These are phyloP conservation scores for Penicillium sp. DNA, from an alignment of 2,329 filamentous ascomycete species.

Conservation along the genomic window DNA sequence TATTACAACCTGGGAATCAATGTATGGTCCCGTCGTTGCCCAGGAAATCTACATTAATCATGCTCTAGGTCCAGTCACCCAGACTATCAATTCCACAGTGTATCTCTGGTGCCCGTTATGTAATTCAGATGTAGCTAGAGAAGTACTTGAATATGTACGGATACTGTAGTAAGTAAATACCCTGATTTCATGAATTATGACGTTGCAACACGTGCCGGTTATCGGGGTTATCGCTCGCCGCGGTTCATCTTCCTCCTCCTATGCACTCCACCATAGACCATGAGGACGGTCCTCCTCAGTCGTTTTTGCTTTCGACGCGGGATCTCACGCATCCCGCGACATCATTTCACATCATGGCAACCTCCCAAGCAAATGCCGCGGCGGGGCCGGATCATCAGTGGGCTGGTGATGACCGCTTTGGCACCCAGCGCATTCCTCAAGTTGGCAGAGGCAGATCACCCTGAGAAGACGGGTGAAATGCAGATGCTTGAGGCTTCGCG, in stretches of 20 bases:
- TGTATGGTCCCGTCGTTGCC: too few relatives aligned
- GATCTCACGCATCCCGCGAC: slow-evolving; percentile 34
- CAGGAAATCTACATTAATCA: too few relatives aligned
- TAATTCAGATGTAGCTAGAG: too few relatives aligned
- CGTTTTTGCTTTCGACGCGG: slow-evolving; percentile 51
- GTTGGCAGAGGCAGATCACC: slow-evolving; percentile 51
- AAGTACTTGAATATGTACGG: too few relatives aligned
- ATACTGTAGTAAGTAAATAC: too few relatives aligned
- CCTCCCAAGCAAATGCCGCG: slow-evolving; percentile 17
- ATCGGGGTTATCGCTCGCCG: slow-evolving; percentile 4
- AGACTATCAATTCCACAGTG: too few relatives aligned
- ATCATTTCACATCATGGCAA: slow-evolving; percentile 30
- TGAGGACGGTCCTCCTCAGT: slow-evolving; percentile 53
- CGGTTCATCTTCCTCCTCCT: slow-evolving; percentile 5
- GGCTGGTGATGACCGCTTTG: slow-evolving; percentile 46
- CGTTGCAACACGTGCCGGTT: slow-evolving; percentile 24
- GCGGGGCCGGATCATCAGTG: slow-evolving; percentile 27
- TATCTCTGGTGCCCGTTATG: too few relatives aligned
- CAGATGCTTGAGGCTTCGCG: slow-evolving; percentile 85
- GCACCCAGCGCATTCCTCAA: slow-evolving; percentile 61
- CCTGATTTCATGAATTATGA: slow-evolving; percentile 11
- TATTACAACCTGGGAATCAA: too few relatives aligned
- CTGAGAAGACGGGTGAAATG: slow-evolving; percentile 70
- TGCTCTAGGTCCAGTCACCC: too few relatives aligned
- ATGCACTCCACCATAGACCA: slow-evolving; percentile 32